phyloP scores from a whole-genome alignment of 495 filamentous ascomycete species.

The Tuber indicum region DNA sequence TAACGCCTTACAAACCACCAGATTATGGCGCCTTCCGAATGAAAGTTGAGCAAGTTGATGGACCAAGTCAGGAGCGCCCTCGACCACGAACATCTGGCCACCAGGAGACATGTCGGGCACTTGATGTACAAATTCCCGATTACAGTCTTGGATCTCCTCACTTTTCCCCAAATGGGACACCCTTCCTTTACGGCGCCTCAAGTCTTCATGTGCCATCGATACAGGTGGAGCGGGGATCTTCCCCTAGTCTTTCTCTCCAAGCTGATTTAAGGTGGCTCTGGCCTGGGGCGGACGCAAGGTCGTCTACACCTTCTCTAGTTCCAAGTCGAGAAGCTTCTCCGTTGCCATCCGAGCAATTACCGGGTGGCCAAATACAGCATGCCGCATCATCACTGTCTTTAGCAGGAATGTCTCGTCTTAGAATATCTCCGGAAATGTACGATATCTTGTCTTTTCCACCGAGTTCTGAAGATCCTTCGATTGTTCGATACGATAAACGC shows the following conservation, averaged over 20 bases:
- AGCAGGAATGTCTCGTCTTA: conserved; percentile 42
- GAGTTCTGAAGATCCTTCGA: conserved; percentile 63
- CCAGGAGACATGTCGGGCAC: conserved; percentile 48
- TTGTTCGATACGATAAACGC: conserved; percentile 73
- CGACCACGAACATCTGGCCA: conserved; percentile 63
- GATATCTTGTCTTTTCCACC: conserved; percentile 68
- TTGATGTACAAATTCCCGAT: conserved; percentile 78
- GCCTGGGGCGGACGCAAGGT: conserved; percentile 44
- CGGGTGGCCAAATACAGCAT: conserved; percentile 42
- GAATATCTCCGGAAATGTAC: conserved; percentile 61
- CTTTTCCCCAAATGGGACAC: conserved; percentile 71
- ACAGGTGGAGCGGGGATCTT: conserved; percentile 34
- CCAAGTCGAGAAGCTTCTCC: conserved; percentile 38
- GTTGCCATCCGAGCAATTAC: conserved; percentile 38
- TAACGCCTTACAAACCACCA: conserved; percentile 46
- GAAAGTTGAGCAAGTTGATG: conserved; percentile 73
- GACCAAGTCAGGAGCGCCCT: conserved; percentile 52
- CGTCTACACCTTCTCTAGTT: conserved; percentile 36
- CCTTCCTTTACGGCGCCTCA: conserved; percentile 71
- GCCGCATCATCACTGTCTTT: conserved; percentile 40
- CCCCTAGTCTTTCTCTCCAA: conserved; percentile 52
- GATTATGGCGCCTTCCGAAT: conserved; percentile 60
- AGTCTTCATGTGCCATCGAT: conserved; percentile 47
- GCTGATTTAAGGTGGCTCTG: conserved; percentile 46
- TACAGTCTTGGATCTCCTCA: conserved; percentile 77